Percentiles rank a stretch among this genome's conserved stretches.
Conservation (phyloP, 306 rosid genomes). For the Canavalia ensiformis region DNA sequence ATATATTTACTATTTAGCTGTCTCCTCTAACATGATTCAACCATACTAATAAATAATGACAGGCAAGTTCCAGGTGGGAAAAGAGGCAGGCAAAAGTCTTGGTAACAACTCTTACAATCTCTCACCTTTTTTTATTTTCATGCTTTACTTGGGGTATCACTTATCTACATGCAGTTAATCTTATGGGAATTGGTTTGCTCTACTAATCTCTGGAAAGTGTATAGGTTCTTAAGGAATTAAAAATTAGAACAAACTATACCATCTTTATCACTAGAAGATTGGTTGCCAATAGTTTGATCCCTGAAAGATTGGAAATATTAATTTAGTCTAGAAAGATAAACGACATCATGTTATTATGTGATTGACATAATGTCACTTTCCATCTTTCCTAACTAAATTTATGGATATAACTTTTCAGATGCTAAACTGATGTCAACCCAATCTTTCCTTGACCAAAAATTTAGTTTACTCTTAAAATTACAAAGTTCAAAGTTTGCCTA, state of each 20-base stretch:
- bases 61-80: constrained; percentile 96
- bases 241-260: neutral
- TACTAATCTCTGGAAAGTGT: constrained; percentile 15
- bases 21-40: constrained; percentile 35
- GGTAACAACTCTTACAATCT: constrained; percentile 60
- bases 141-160: constrained; percentile 11
- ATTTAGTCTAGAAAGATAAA: neutral
- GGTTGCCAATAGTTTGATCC: neutral
- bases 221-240: constrained; percentile 29
- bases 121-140: neutral
- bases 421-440: constrained; percentile 1
- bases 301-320: neutral
- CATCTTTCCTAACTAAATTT: neutral
- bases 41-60: constrained; percentile 39
- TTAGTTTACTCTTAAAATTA: constrained; percentile 1
- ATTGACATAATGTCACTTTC: neutral
- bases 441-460: neutral
- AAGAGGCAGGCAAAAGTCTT: constrained; percentile 92
- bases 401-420: too few relatives aligned
- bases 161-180: neutral
- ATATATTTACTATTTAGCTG: constrained; percentile 18
- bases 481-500: neutral
- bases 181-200: neutral
- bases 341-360: neutral
- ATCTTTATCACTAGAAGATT: neutral